Base-by-base conservation (phyloP, 257 asterid species). In the Solanum medicagineum region DNA sequence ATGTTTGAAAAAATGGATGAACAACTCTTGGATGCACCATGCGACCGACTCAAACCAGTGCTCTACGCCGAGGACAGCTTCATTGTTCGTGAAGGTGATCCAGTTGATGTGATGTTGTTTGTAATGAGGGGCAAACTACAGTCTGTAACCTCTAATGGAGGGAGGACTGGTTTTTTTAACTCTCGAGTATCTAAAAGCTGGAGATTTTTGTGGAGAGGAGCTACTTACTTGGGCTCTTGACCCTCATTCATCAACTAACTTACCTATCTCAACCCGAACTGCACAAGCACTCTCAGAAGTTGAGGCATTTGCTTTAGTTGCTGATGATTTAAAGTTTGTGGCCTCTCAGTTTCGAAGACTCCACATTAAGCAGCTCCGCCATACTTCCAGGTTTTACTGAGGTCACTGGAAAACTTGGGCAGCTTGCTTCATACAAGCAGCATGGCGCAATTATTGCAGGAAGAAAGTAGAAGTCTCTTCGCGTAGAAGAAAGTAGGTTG, bases 361-460 rank as follows among this genome's bases (percentile, higher is more conserved):
- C 7, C 98, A 97, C 81, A 94, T 97, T 63, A 97, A 95, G 86
- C 99, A 97, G 91, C 90, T 97, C 55, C 92, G 99, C 5, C 99
- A 97, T 85, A 95, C 99, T 19, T 97, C 95, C 70, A 85, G 99
- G 90, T 93, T 92, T 70, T 95, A 95, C 90, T 97, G 99, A 1
- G 98, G 93, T 85, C 99, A 97, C 74, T 97, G 99, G 99, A 89
- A 98, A 89, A 92, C 97, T 20, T 97, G 98, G 99, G 99, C 99
- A 0, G 99, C 99, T 66, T 92, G 97, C 88, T 95, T 94, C 54
- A 84, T 97, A 85, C 99, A 97, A 86, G 99, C 98, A 11, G 99
- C 98, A 1, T 97, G 99, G 99, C 90, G 95, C 32, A 91, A 98
- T 8, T 88, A 91, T 74, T 74, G 91, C 42, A 87, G 98, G 87